Base-by-base conservation (phyloP, 2,329 filamentous ascomycete species). In the Diaporthe velutina region DNA sequence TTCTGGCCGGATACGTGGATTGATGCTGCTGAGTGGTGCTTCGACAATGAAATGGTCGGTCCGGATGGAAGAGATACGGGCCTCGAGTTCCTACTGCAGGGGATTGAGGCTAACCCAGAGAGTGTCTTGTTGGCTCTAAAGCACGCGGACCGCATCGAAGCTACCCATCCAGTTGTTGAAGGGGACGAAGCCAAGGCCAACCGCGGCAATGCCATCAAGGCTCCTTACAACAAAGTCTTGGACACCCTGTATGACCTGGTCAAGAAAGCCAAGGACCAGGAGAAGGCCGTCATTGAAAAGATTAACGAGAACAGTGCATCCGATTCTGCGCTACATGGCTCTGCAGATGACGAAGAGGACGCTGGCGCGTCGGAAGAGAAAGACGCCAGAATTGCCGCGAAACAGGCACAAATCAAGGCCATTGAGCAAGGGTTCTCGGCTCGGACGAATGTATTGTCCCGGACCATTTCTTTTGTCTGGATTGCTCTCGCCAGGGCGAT, bases 1-100 rank as follows among this genome's bases (percentile, higher is more conserved):
- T 99, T 98, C 84, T 97, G 96, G 91, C 96, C 97, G 5, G 94
- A 98, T 81, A 92, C 98, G 79, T 99, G 97, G 97, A 96, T 95
- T 67, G 95, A 98, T 75, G 96, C 95, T 13, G 94, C 96, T 0
- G 94, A 98, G 78, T 98, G 96, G 91, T 98, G 95, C 83, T 95
- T 95, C 80, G 90, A 93, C 72, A 95, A 97, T 79, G 90, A 90
- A 58, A 85, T 96, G 78, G 81, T 84, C 13, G 86, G 91, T 58
- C 33, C 67, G n/a, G 93, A 95, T 48, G 89, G 89, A 60, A 87
- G 88, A 75, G 86, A 88, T 8, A 80, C 85, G 75, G 95, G 95
- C 15, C 91, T 93, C 33, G 91, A 95, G 13, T 94, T 98, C 79
- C 87, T 99, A 33, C 88, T 91, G 30, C 92, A 97, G 76, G 97